Conservation (phyloP, 768 basidiomycete species). For the Macrolepiota albuminosa region DNA sequence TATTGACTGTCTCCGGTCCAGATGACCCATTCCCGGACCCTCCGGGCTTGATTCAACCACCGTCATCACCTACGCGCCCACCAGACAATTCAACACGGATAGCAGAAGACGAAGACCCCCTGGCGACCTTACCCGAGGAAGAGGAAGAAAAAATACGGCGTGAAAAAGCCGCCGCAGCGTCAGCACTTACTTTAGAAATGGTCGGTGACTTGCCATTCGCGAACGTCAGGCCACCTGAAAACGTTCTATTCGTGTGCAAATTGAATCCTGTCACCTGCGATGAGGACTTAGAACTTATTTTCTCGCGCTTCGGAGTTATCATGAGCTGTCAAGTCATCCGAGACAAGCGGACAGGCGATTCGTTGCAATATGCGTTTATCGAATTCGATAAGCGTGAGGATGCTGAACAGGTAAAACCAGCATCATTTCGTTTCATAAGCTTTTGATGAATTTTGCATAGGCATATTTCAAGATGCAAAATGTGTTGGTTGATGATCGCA, state of each 20-base stretch:
- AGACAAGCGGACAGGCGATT: constrained; percentile 94
- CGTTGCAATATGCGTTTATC: constrained; percentile 96
- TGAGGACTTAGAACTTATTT: constrained; percentile 96
- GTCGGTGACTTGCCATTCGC: constrained; percentile 98
- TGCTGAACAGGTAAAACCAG: constrained; percentile 73
- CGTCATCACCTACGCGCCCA: constrained; percentile 72
- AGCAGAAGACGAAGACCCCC: constrained; percentile 90
- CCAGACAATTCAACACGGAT: constrained; percentile 88
- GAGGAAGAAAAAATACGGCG: constrained; percentile 78
- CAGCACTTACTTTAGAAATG: constrained; percentile 97
- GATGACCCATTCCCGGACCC: constrained; percentile 98
- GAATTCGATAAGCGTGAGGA: constrained; percentile 94
- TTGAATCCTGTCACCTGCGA: constrained; percentile 93
- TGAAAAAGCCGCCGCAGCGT: constrained; percentile 86
- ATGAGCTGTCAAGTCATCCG: constrained; percentile 98
- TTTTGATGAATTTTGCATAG: constrained; percentile 29
- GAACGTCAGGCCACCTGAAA: constrained; percentile 96
- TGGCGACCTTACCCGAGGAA: constrained; percentile 78
- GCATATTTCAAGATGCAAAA: constrained; percentile 99
- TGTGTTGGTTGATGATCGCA: constrained; percentile 92
- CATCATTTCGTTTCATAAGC: constrained; percentile 1
- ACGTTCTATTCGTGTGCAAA: constrained; percentile 98
- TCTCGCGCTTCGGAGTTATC: constrained; percentile 91
- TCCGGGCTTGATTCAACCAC: constrained; percentile 63
- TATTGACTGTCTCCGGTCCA: constrained; percentile 22